phyloP scores from a whole-genome alignment of 2,329 filamentous ascomycete species.

The Pleurostoma richardsiae region DNA sequence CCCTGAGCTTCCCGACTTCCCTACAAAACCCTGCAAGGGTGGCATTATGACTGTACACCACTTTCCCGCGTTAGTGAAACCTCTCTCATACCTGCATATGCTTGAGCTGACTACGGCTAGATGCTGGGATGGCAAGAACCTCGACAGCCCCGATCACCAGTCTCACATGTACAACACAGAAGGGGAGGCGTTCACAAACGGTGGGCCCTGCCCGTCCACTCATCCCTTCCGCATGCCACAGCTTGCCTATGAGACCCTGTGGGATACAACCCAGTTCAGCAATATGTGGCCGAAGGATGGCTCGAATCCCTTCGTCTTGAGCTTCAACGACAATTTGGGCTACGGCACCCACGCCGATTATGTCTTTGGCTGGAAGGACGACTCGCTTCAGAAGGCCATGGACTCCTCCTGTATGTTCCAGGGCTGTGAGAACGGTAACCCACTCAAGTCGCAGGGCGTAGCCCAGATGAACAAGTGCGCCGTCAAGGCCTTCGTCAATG shows the following conservation, averaged over 20 bases:
- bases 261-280: conserved; percentile 32
- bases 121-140: conserved; percentile 57
- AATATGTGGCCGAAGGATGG: conserved; percentile 29
- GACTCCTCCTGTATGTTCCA: conserved; percentile 23
- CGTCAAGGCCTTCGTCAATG: conserved; percentile 18
- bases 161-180: conserved; percentile 22
- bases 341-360: conserved; percentile 25
- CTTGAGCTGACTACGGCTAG: background rate
- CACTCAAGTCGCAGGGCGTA: conserved; percentile 24
- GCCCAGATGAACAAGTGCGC: conserved; percentile 23
- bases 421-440: conserved; percentile 21
- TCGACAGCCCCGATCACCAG: conserved; percentile 47
- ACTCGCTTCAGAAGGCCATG: conserved; percentile 24
- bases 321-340: conserved; percentile 16
- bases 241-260: conserved; percentile 38
- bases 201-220: conserved; percentile 16
- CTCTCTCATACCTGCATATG: too few species aligned
- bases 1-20: conserved; percentile 33
- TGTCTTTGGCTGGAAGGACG: conserved; percentile 27
- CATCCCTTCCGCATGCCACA: conserved; percentile 24
- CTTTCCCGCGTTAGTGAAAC: conserved; percentile 21
- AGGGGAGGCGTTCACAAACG: conserved; percentile 16
- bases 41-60: conserved; percentile 37
- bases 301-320: conserved; percentile 20
- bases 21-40: conserved; percentile 26